Base-by-base conservation (phyloP, 768 basidiomycete genomes). In the Suillus sp. region DNA sequence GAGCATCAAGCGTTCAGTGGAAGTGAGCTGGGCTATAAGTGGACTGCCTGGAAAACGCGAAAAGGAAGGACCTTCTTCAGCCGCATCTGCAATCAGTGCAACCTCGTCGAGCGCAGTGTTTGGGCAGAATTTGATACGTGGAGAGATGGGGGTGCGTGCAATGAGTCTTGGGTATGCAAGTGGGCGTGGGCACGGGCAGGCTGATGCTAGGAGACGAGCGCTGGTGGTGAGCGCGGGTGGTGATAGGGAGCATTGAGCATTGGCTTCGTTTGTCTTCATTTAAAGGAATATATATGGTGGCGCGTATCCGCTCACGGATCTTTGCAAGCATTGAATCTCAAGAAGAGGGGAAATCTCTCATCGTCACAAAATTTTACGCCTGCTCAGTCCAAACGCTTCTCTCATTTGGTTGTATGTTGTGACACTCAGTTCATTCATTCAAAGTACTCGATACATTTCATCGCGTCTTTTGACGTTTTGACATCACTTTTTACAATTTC, bases 1-100 rank as follows among this genome's bases (percentile, higher is more conserved):
- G 94, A 92, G 91, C 57, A 86, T 94, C 73, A 90, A 88, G 67
- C 88, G 91, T 54, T 84, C 90, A 25, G 72, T 95, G 27, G 88
- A 96, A 69, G 88, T 88, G 42, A 80, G 85, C 10, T 96, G 95
- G 95, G 91, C 89, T 14, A 72, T 92, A 11, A 84, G 85, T 5
- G 89, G 89, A 0, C 75, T 87, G 1, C 71, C 74, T 6, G 71
- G 74, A n/a, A 34, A 38, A 38, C 11, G 22, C 14, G 66, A 67
- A 4, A 63, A 66, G 5, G 71, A 68, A n/a, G 53, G 56, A 27
- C 3, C 37, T 27, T 7, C 47, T 10, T 30, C 30, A 14, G 3
- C 6, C 9, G 54, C 14, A 48, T 34, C 64, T n/a, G 55, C 40
- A 6, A 32, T 32, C 8, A 51, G 30, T 20, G 18, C 25, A 20